Evolutionary conservation across 306 rosid species (phyloP).

Genomic region (Acacia melanoxylon): DNA sequence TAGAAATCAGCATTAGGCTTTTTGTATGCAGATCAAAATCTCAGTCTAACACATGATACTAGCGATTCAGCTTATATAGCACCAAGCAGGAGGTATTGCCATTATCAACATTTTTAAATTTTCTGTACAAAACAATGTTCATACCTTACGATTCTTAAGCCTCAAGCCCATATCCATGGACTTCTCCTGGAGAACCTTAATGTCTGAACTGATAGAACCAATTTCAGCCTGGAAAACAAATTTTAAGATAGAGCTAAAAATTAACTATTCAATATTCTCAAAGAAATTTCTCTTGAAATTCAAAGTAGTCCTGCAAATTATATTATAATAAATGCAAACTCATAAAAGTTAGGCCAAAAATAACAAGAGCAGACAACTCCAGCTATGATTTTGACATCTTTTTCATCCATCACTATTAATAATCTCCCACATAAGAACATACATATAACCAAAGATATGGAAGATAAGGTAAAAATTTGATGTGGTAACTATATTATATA

Average conservation of each 20-base stretch:
- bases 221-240: conserved; percentile 67
- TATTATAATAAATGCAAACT: neutral
- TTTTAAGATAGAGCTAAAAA: conserved; percentile 19
- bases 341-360: neutral
- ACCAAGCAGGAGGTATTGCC: conserved; percentile 3
- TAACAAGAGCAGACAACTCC: neutral
- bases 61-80: neutral
- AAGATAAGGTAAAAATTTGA: neutral
- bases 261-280: conserved; percentile 23
- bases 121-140: neutral
- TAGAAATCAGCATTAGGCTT: conserved; percentile 20
- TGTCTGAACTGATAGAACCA: conserved; percentile 98
- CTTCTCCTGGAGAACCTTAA: conserved; percentile 94
- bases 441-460: neutral
- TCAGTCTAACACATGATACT: neutral
- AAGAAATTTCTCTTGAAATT: neutral
- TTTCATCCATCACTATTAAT: neutral
- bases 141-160: conserved; percentile 99
- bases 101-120: conserved; percentile 4
- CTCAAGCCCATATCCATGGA: conserved; percentile 97
- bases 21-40: conserved; percentile 5
- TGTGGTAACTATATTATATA: neutral
- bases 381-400: neutral
- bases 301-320: conserved; percentile 8
- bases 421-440: neutral